Percentiles rank a stretch among this genome's conserved stretches.
Conservation (phyloP, 2,329 filamentous ascomycete genomes). For the Tolypocladium nubicola region DNA sequence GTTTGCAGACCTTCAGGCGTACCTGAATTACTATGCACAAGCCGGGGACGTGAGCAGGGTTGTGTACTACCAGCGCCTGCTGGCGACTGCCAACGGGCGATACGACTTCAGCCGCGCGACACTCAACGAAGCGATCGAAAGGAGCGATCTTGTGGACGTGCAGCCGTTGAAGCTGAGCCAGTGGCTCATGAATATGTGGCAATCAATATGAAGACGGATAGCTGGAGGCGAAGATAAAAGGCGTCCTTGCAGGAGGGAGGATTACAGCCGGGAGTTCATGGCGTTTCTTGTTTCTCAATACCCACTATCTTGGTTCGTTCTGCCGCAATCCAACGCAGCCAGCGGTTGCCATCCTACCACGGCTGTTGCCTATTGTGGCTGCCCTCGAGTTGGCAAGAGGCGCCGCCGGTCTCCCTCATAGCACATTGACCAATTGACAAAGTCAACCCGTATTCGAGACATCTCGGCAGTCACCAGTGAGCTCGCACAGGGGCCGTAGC, state of each 20-base stretch:
- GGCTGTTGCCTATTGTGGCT: background rate
- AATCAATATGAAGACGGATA: constrained; percentile 1
- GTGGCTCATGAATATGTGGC: constrained; percentile 34
- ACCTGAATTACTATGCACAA: constrained; percentile 31
- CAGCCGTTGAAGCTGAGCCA: constrained; percentile 39
- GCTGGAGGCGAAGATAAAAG: background rate
- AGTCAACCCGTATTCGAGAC: background rate
- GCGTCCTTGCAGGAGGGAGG: background rate
- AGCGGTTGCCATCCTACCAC: background rate
- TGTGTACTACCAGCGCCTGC: constrained; percentile 47
- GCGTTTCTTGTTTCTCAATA: background rate
- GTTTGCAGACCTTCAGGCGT: constrained; percentile 28
- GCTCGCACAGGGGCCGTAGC: background rate
- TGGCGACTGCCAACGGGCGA: constrained; percentile 57
- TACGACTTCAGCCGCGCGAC: constrained; percentile 54
- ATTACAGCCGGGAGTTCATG: background rate
- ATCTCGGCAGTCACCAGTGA: background rate
- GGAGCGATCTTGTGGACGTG: constrained; percentile 26
- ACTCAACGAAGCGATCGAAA: constrained; percentile 41
- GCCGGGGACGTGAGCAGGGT: constrained; percentile 37
- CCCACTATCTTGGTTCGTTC: background rate
- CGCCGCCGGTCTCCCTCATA: background rate
- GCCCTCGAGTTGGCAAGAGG: background rate
- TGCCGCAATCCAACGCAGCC: background rate
- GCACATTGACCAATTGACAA: background rate